A percentile compares a stretch with the other conserved stretches of the same genome.
Evolutionary conservation across 192 early-diverging fungal species (phyloP).

Genomic region (Coemansia erecta): DNA sequence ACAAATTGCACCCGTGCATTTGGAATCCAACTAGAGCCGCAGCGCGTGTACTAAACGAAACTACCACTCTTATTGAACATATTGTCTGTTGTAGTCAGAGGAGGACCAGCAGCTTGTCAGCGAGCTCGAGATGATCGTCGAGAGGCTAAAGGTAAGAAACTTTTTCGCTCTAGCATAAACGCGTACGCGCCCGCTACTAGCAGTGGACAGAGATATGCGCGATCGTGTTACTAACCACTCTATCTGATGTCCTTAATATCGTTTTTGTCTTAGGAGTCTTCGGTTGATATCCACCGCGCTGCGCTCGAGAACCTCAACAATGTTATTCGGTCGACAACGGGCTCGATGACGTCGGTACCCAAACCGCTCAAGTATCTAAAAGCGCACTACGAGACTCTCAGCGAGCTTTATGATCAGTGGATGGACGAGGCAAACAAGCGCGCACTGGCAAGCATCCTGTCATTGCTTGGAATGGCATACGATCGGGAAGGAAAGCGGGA

Average conservation of each 20-base stretch:
- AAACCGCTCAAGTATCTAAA: slow-evolving; percentile 97
- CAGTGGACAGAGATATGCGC: neutral
- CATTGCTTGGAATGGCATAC: slow-evolving; percentile 96
- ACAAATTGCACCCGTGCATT: neutral
- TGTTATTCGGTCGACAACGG: slow-evolving; percentile 88
- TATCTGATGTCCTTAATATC: slow-evolving; percentile 15
- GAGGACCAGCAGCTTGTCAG: slow-evolving; percentile 92
- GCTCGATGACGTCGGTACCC: slow-evolving; percentile 99
- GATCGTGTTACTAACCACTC: neutral
- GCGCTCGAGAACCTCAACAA: slow-evolving; percentile 86
- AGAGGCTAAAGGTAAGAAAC: slow-evolving; percentile 74
- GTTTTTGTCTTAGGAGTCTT: slow-evolving; percentile 52
- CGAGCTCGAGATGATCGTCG: slow-evolving; percentile 94
- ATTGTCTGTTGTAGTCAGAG: slow-evolving; percentile 68
- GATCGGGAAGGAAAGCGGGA: slow-evolving; percentile 81
- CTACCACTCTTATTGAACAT: too few relatives aligned
- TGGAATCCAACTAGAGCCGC: neutral
- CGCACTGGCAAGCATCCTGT: slow-evolving; percentile 92
- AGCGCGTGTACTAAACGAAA: too few relatives aligned
- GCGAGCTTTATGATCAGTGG: slow-evolving; percentile 74
- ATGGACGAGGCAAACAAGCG: slow-evolving; percentile 65
- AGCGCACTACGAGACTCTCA: slow-evolving; percentile 74
- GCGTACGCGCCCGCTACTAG: too few relatives aligned
- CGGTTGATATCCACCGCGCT: slow-evolving; percentile 74
- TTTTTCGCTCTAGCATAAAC: neutral